Evolutionary conservation across 1,139 yeast species (phyloP).

Genomic region (Geotrichum klebahnii): DNA sequence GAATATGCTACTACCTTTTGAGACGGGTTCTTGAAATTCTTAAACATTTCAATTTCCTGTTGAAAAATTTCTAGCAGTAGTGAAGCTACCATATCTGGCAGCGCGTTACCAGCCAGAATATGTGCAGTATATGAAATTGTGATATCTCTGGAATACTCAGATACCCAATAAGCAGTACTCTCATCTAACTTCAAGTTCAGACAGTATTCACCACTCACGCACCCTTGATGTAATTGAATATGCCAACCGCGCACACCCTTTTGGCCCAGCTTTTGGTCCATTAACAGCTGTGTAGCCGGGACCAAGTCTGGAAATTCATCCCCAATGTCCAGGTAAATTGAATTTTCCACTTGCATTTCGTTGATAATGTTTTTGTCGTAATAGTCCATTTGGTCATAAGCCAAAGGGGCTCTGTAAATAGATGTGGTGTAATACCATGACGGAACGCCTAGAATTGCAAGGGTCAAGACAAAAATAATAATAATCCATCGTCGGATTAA

Average conservation of each 20-base stretch:
- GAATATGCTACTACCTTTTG: constrained; percentile 45
- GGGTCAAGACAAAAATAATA: constrained; percentile 37
- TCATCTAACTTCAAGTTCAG: constrained; percentile 35
- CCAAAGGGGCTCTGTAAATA: constrained; percentile 71
- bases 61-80: constrained; percentile 52
- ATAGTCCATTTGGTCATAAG: constrained; percentile 49
- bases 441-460: constrained; percentile 64
- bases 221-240: constrained; percentile 11
- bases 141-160: constrained; percentile 43
- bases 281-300: constrained; percentile 44
- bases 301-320: constrained; percentile 44
- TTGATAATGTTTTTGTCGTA: constrained; percentile 41
- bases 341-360: constrained; percentile 49
- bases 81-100: constrained; percentile 60
- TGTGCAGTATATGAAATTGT: constrained; percentile 48
- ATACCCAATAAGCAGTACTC: constrained; percentile 37
- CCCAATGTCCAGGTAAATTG: constrained; percentile 48
- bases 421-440: constrained; percentile 67
- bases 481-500: constrained; percentile 18
- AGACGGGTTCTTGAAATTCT: constrained; percentile 19
- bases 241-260: constrained; percentile 32
- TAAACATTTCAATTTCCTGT: constrained; percentile 45
- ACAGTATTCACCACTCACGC: constrained; percentile 20
- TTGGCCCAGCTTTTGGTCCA: constrained; percentile 35
- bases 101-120: constrained; percentile 51